A percentile compares a stretch with the other conserved stretches of the same genome.
Evolutionary conservation across 805 yeast species (phyloP).

Genomic region (Teunomyces gatunensis): DNA sequence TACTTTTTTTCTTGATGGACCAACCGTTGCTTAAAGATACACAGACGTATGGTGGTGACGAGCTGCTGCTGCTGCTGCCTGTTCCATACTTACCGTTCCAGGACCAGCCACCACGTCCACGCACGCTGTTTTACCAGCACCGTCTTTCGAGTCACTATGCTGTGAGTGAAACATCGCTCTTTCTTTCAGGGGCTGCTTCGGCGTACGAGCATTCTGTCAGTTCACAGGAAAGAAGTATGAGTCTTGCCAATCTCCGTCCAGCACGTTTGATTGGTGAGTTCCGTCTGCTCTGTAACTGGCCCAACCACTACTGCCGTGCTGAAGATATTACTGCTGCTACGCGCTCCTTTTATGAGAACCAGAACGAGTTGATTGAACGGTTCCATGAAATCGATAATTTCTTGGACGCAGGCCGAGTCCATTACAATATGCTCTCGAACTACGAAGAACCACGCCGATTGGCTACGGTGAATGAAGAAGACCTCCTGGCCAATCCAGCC

Average conservation of each 20-base stretch:
- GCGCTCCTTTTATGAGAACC: conserved; percentile 51
- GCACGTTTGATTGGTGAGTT: conserved; percentile 33
- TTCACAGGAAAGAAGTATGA: conserved; percentile 21
- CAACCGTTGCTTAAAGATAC: neutral
- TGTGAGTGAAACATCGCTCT: conserved; percentile 28
- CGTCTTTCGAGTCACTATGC: conserved; percentile 27
- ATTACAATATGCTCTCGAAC: conserved; percentile 58
- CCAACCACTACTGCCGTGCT: conserved; percentile 16
- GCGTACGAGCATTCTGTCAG: conserved; percentile 11
- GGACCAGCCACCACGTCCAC: neutral
- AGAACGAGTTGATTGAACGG: conserved; percentile 57
- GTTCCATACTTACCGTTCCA: neutral
- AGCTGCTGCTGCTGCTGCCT: neutral
- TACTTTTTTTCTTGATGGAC: neutral
- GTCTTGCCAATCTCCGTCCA: conserved; percentile 28
- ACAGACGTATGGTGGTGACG: neutral
- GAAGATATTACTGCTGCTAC: conserved; percentile 7
- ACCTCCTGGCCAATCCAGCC: conserved; percentile 5
- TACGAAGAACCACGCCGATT: conserved; percentile 41
- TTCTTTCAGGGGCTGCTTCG: neutral
- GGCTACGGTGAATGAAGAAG: conserved; percentile 19
- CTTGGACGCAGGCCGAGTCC: conserved; percentile 66
- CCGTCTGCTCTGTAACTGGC: conserved; percentile 31
- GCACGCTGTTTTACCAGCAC: conserved; percentile 27
- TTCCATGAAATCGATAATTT: conserved; percentile 61